phyloP scores from a whole-genome alignment of 2,329 filamentous ascomycete species.

The Basipetospora chlamydospora region DNA sequence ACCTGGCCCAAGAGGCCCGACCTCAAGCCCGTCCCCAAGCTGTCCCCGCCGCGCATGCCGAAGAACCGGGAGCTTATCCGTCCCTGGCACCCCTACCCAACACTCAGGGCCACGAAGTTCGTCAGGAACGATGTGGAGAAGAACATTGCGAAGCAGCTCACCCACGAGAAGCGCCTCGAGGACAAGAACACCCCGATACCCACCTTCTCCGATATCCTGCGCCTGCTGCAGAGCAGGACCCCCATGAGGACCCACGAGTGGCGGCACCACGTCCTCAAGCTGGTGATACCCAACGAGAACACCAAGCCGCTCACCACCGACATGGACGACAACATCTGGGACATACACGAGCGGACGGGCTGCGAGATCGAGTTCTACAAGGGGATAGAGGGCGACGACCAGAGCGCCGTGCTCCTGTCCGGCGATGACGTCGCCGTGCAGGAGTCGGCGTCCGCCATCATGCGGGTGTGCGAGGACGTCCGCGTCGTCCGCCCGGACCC shows the following conservation, averaged over 20 bases:
- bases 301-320: slow-evolving; percentile 11
- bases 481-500: slow-evolving; percentile 23
- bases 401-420: slow-evolving; percentile 18
- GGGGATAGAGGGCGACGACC: neutral
- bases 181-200: slow-evolving; percentile 3
- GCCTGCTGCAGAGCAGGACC: slow-evolving; percentile 22
- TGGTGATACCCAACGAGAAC: slow-evolving; percentile 21
- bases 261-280: slow-evolving; percentile 20
- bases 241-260: slow-evolving; percentile 15
- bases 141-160: slow-evolving; percentile 3
- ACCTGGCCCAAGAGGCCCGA: slow-evolving; percentile 2
- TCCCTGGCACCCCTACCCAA: slow-evolving; percentile 4
- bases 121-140: slow-evolving; percentile 2
- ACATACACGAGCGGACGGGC: slow-evolving; percentile 15
- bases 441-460: slow-evolving; percentile 17
- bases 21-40: neutral
- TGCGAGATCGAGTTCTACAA: slow-evolving; percentile 11
- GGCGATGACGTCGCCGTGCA: slow-evolving; percentile 18
- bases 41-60: slow-evolving; percentile 2
- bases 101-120: slow-evolving; percentile 1
- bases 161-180: slow-evolving; percentile 1
- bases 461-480: slow-evolving; percentile 15
- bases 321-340: slow-evolving; percentile 12
- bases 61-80: slow-evolving; percentile 2
- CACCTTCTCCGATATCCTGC: slow-evolving; percentile 25